Conservation (phyloP, 176 grass and related monocot genomes). For the sorghum (Sorghum bicolor) region Sorghum_bicolor_NCBIv3 NC_012875.2:56548501-56549000, state of each 20-base stretch:
- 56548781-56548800: conserved; percentile 20
- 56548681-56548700: background rate
- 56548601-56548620: background rate
- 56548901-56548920: background rate
- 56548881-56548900: background rate
- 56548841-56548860: conserved; percentile 27
- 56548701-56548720: conserved; percentile 16
- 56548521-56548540: no score
- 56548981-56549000: no score
- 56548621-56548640: background rate
- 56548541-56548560: background rate
- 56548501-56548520: no score
- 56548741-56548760: background rate
- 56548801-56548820: conserved; percentile 16
- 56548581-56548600: background rate
- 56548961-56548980: no score
- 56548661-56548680: background rate
- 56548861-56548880: background rate
- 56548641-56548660: background rate
- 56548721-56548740: conserved; percentile 17
- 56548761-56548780: conserved; percentile 26
- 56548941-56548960: no score
- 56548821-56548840: conserved; percentile 18
- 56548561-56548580: background rate
- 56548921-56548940: background rate